Evolutionary conservation across 208 protist genomes (phyloP), one percentile per base, ranked within the genome.

Genomic region (Leishmania martiniquensis): DNA sequence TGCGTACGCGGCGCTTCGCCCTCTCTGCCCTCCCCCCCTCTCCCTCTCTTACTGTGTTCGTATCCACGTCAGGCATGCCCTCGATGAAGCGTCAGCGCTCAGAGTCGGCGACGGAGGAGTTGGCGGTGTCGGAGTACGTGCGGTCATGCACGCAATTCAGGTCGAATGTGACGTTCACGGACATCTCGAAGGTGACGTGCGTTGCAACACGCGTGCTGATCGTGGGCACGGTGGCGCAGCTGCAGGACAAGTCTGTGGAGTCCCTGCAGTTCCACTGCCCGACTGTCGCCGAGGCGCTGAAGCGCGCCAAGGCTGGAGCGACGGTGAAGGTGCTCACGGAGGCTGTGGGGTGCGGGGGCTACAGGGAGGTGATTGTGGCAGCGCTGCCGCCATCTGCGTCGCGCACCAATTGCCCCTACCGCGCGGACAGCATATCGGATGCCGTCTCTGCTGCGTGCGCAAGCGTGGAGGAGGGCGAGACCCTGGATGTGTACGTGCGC

Each of bases 351-450:
- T 52, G 34, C 29, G 51, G 57, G 59, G 76, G 75, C 47, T 91
- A 82, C 78, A 76, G 80, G 55, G 68, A 74, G 20, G 79, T 93
- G 60, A 76, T 80, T n/a, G 82, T 95, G 49, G 80, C 71, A 10
- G 83, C 81, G 52, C 73, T 95, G 81, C 88, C 89, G 32, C 67
- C 84, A 4, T 80, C 72, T 72, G 87, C 85, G 32, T 86, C 91
- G 57, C 89, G 89, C 81, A 88, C 77, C 20, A 95, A 95, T 83
- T 93, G 89, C 81, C 78, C 89, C 9, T 85, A 89, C 68, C 91
- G 89, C 47, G 85, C 91, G 1, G 91, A 95, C 72, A 85, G 70
- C 59, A 79, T 93, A n/a, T 65, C 78, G 54, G 74, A 62, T 34
- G 81, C 81, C 57, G 78, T 92, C n/a, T 42, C 72, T 52, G 73